phyloP scores from a whole-genome alignment of 106 monocot genomes.

The Allium sativum region DNA sequence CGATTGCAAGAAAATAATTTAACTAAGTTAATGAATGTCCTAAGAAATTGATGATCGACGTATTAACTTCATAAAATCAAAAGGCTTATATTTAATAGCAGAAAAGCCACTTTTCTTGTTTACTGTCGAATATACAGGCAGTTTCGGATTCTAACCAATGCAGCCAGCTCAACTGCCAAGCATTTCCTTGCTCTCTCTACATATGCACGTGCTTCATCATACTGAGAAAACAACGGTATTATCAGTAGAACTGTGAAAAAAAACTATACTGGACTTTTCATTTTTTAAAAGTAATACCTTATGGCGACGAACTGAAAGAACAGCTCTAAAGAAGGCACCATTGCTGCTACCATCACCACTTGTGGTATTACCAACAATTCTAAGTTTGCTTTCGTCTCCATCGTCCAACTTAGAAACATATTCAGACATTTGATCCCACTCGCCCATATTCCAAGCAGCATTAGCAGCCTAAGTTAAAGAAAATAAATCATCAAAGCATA shows the following conservation, averaged over 20 bases:
- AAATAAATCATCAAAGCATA: background rate
- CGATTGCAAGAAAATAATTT: too few relatives aligned
- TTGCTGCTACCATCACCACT: conserved; percentile 98
- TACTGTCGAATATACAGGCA: too few relatives aligned
- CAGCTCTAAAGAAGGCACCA: conserved; percentile 94
- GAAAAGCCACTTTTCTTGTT: too few relatives aligned
- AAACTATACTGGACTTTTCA: background rate
- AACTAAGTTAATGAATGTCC: too few relatives aligned
- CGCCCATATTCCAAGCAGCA: conserved; percentile 99
- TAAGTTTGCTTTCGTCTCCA: conserved; percentile 83
- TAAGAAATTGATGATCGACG: too few relatives aligned
- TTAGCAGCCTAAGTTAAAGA: conserved; percentile 61
- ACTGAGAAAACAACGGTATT: conserved; percentile 36
- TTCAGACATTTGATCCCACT: conserved; percentile 99
- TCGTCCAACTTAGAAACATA: conserved; percentile 93
- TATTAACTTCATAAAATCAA: too few relatives aligned
- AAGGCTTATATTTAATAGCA: too few relatives aligned
- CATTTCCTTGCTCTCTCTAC: conserved; percentile 95
- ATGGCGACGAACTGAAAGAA: conserved; percentile 72
- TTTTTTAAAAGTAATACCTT: conserved; percentile 31
- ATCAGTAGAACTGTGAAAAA: background rate
- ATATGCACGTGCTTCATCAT: conserved; percentile 78
- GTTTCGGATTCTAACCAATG: conserved; percentile 49
- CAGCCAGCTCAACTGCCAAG: conserved; percentile 91
- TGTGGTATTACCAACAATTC: conserved; percentile 57